A percentile compares a stretch with the other conserved stretches of the same genome.
Conservation (phyloP, 257 asterid genomes). For the Petunia axillaris region DNA sequence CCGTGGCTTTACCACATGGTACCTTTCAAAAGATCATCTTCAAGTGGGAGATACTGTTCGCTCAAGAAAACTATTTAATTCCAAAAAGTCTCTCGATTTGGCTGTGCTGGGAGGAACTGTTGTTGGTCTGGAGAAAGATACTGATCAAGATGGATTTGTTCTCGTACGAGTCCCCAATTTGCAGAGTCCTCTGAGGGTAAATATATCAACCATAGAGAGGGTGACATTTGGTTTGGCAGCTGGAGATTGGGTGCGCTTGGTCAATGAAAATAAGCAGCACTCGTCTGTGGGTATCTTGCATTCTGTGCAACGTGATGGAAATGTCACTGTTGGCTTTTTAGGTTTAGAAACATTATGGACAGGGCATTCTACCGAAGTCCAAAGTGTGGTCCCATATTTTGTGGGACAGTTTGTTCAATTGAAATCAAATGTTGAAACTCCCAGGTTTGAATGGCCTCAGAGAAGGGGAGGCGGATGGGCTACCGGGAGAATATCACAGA, state of each 20-base stretch:
- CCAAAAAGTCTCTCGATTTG: constrained; percentile 40
- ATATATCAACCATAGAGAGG: constrained; percentile 49
- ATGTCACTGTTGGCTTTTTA: constrained; percentile 45
- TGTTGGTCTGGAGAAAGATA: constrained; percentile 60
- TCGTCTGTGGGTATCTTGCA: constrained; percentile 59
- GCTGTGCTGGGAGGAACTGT: constrained; percentile 53
- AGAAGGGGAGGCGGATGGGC: constrained; percentile 52
- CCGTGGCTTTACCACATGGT: constrained; percentile 54
- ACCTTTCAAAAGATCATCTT: constrained; percentile 59
- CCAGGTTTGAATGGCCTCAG: constrained; percentile 62
- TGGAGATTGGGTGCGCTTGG: constrained; percentile 66
- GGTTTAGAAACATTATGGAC: constrained; percentile 61
- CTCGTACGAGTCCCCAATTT: constrained; percentile 50
- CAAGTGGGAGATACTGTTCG: constrained; percentile 63
- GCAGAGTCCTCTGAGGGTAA: constrained; percentile 51
- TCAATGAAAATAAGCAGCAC: constrained; percentile 41
- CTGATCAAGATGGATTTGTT: constrained; percentile 51
- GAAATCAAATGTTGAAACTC: constrained; percentile 44
- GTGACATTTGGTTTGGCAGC: constrained; percentile 59
- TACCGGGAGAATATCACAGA: constrained; percentile 52
- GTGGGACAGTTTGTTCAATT: constrained; percentile 56
- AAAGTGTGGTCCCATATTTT: constrained; percentile 41
- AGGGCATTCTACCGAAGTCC: constrained; percentile 54
- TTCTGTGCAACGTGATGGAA: constrained; percentile 56
- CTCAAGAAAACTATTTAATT: constrained; percentile 45